Base-by-base conservation (phyloP, 208 protist genomes). In the Leishmania tropica region DNA sequence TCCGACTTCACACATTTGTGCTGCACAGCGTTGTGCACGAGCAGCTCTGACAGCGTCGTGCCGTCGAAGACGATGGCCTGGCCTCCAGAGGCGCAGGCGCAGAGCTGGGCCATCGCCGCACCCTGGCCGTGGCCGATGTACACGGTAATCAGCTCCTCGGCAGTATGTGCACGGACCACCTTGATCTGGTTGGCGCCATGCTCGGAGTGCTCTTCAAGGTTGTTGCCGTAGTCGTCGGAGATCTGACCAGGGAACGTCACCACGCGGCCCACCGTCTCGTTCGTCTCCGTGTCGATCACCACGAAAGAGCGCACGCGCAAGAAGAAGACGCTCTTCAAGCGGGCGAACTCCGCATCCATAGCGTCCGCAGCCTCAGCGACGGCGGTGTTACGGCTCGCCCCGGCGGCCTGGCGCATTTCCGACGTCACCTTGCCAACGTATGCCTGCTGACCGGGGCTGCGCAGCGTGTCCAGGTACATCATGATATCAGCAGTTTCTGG, bases 201-300 rank as follows among this genome's bases (percentile, higher is more conserved):
- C 82, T 92, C 88, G 42, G 53, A 74, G 84, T 78, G 86, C 79
- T 81, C 78, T n/a, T 92, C 88, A n/a, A 92, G 88, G 84, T 92
- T 92, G 84, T 88, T 89, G 81, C 88, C 88, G 71, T 87, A 92
- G 86, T 92, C 88, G 58, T 92, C 86, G 47, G 86, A 87, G 75
- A 89, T 81, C 78, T 92, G 86, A 24, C 87, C 86, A 0, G 86
- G 88, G 78, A 90, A 90, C 60, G 76, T 76, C 37, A 90, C 75
- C 6, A 92, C 62, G 72, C 88, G 85, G 60, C 86, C 86, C 35
- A 92, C 54, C 53, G 75, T 24, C 53, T 84, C 77, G 58, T 80
- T 65, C 42, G 86, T 88, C 28, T 86, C 86, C 60, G 81, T 81
- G 65, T 81, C 75, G 51, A 86, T 80, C 47, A 92, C 86, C 56